These are phyloP conservation scores for Huntiella savannae DNA, from an alignment of 2,329 filamentous ascomycete genomes.

Conservation along the genomic window DNA sequence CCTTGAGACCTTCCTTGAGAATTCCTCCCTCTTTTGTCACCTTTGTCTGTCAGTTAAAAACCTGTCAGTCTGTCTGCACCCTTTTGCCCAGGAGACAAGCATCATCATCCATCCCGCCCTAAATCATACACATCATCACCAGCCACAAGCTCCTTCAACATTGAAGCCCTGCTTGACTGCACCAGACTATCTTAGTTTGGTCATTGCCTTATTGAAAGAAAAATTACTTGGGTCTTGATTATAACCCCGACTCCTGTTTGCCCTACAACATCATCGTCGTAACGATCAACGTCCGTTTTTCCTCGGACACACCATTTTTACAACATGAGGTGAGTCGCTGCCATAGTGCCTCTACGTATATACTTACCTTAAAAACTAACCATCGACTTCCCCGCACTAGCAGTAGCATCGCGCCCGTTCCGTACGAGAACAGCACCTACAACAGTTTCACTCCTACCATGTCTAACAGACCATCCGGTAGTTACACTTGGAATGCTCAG, in stretches of 20 bases:
- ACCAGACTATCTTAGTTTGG: neutral
- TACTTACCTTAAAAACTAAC: too few species aligned
- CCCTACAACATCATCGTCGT: slow-evolving; percentile 5
- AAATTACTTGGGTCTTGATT: neutral
- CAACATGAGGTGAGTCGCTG: too few species aligned
- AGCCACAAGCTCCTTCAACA: neutral
- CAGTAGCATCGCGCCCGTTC: neutral
- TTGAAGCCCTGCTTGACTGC: neutral
- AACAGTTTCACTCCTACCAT: slow-evolving; percentile 8
- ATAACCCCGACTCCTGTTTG: neutral
- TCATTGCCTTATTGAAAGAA: neutral
- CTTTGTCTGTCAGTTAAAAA: too few species aligned
- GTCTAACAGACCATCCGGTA: slow-evolving; percentile 9
- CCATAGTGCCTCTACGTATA: too few species aligned
- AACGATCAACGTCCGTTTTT: neutral
- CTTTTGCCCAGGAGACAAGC: too few species aligned
- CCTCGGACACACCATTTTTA: too few species aligned
- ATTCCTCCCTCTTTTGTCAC: too few species aligned
- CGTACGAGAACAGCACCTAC: slow-evolving; percentile 8
- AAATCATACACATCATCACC: too few species aligned
- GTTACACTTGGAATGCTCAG: slow-evolving; percentile 5
- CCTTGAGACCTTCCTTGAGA: too few species aligned
- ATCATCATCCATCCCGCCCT: too few species aligned
- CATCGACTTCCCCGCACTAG: too few species aligned
- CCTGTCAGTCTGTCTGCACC: too few species aligned